Percentiles rank a stretch among this genome's conserved stretches.
Evolutionary conservation across 1,284 basidiomycete genomes (phyloP).

Genomic region (Filobasidium uniguttulatum): DNA sequence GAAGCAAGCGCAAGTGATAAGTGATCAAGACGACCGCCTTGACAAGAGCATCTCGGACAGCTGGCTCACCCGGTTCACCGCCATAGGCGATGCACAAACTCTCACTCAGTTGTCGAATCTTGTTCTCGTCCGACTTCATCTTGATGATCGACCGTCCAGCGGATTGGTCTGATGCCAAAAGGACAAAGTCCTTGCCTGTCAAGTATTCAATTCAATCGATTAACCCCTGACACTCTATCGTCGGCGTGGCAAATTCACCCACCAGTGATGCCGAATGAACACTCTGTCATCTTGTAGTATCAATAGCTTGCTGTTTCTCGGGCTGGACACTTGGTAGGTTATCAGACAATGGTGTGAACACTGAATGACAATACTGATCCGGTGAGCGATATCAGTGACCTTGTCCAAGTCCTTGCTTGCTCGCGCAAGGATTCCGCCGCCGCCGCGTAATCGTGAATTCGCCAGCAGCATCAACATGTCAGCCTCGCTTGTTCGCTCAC

Average conservation of each 20-base stretch:
- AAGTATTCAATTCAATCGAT: conserved; percentile 23
- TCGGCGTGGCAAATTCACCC: too few species aligned
- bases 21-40: neutral
- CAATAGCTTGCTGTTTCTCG: too few species aligned
- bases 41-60: neutral
- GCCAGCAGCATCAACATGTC: too few species aligned
- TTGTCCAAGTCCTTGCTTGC: too few species aligned
- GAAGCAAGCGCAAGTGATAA: neutral
- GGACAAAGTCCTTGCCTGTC: conserved; percentile 76
- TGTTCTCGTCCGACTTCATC: conserved; percentile 96
- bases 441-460: too few species aligned
- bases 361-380: too few species aligned
- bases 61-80: conserved; percentile 67
- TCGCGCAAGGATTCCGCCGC: too few species aligned
- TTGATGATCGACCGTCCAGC: conserved; percentile 82
- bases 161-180: conserved; percentile 82
- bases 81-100: conserved; percentile 92
- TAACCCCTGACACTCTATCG: too few species aligned
- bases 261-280: conserved; percentile 41
- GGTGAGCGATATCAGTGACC: too few species aligned
- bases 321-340: too few species aligned
- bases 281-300: conserved; percentile 30
- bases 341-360: too few species aligned
- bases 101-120: conserved; percentile 66
- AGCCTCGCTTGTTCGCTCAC: too few species aligned